A percentile compares a stretch with the other conserved stretches of the same genome.
phyloP scores from a whole-genome alignment of 176 grass and related monocot species.

The Elaeis guineensis region DNA sequence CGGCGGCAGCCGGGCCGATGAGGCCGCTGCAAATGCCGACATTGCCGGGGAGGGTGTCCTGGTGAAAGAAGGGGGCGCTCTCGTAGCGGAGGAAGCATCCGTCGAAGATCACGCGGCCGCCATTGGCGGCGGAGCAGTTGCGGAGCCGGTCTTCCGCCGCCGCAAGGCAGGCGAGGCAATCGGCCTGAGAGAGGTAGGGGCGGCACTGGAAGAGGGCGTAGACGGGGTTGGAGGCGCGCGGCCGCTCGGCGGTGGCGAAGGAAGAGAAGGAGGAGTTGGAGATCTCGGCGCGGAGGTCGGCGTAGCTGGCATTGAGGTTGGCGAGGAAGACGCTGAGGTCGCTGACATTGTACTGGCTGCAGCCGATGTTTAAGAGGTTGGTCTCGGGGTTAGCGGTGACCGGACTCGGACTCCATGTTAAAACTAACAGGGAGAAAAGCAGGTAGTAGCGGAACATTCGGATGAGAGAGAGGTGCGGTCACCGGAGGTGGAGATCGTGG shows the following conservation, averaged over 20 bases:
- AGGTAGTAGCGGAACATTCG: background rate
- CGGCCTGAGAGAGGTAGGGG: conserved; percentile 33
- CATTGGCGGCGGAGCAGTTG: conserved; percentile 36
- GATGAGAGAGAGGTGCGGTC: too few relatives aligned
- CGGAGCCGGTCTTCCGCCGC: conserved; percentile 34
- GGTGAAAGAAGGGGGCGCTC: conserved; percentile 53
- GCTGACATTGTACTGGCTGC: conserved; percentile 67
- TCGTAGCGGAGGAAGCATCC: conserved; percentile 74
- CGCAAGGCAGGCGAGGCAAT: conserved; percentile 54
- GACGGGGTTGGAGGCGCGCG: conserved; percentile 35
- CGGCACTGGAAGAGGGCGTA: conserved; percentile 67
- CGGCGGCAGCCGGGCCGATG: conserved; percentile 1
- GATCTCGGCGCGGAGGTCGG: conserved; percentile 44
- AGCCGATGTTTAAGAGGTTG: conserved; percentile 42
- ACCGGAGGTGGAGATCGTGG: too few relatives aligned
- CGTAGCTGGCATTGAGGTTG: conserved; percentile 41
- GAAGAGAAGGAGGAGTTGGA: conserved; percentile 13
- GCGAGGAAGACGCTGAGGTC: conserved; percentile 32
- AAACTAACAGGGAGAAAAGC: background rate
- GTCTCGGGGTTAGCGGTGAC: conserved; percentile 32
- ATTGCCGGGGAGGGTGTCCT: conserved; percentile 44
- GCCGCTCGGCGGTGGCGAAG: conserved; percentile 53
- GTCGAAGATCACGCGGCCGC: conserved; percentile 61
- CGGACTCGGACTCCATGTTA: conserved; percentile 20
- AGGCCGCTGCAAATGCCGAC: conserved; percentile 39